Evolutionary conservation across 352 stramenopile species (phyloP), one percentile per base, ranked within the genome.

Genomic region (Phytophthora pini): DNA sequence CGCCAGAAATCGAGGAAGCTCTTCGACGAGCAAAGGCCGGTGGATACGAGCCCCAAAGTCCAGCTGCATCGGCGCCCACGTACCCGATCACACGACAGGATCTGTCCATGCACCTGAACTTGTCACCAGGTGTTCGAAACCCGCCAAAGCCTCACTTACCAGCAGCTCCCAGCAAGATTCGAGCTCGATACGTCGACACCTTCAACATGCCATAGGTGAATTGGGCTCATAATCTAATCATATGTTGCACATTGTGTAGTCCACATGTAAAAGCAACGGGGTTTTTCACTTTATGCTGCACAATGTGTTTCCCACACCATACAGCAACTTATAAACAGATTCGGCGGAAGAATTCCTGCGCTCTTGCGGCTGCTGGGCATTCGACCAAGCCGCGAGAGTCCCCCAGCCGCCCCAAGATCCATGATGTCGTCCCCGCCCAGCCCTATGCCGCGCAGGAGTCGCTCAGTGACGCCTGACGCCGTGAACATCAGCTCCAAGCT

Each of bases 1-100:
- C 77, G 7, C 74, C 77, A 40, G 77, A 84, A 45, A 71, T 86
- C 40, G 63, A 70, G 24, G 77, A 76, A 56, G 77, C 64, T 51
- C 70, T 86, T 44, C 67, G 61, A 27, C 70, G 63, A 22, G 69
- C 69, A 8, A 78, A 84, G 24, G 38, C 71, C n/a, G 48, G 10
- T 56, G 52, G 5, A 41, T 53, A 48, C 47, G 52, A 72, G 15
- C 61, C 39, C 12, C 13, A n/a, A 2, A 61, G 34, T 38, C 38
- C 54, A 4, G 31, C 38, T 4, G 38, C 62, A 10, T 65, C 54
- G 13, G 49, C 55, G 9, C 56, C 68, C 6, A 74, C 45, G 4
- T 44, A 59, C 27, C 52, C 67, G 8, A 31, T 70, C 32, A 43
- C 51, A 12, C 41, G 38, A 32, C 57, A 74, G 17, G 54, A 67